These are phyloP conservation scores for Leccinellum luteum DNA, from an alignment of 768 basidiomycete genomes.

Conservation along the genomic window DNA sequence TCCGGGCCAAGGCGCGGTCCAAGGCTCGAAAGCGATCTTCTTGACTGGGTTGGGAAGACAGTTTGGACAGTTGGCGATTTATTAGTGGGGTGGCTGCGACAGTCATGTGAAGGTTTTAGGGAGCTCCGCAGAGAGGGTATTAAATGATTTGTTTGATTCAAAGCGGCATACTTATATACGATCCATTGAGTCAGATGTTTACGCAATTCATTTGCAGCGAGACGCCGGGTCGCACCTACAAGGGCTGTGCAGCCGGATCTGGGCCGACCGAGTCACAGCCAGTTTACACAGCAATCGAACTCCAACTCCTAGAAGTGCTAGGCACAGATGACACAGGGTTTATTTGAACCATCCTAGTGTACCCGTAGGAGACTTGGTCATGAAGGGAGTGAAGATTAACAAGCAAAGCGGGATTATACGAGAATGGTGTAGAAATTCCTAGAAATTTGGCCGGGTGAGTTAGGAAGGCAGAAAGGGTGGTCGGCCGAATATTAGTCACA, in stretches of 20 bases:
- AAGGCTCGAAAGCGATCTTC: conserved; percentile 31
- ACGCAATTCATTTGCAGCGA: no score
- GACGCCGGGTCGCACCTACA: not conserved
- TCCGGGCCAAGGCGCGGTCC: conserved; percentile 31
- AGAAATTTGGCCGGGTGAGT: not conserved
- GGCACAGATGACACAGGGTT: not conserved
- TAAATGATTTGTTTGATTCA: not conserved
- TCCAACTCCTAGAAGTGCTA: not conserved
- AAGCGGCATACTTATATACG: not conserved
- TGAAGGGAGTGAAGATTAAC: no score
- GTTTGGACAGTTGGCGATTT: conserved; percentile 32
- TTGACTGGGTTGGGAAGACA: conserved; percentile 22
- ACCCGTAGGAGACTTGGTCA: not conserved
- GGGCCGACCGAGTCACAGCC: not conserved
- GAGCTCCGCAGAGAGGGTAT: not conserved
- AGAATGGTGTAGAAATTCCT: conserved; percentile 2
- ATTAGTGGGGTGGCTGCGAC: conserved; percentile 12
- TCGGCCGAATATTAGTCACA: no score
- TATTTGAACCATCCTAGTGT: not conserved
- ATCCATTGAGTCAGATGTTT: not conserved
- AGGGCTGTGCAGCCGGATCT: not conserved
- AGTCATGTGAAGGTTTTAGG: conserved; percentile 20
- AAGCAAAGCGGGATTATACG: no score
- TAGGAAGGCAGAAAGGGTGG: no score
- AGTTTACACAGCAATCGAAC: not conserved